Evolutionary conservation across 1,284 basidiomycete genomes (phyloP), one percentile per base, ranked within the genome.

Genomic region (Ustilago hordei): DNA sequence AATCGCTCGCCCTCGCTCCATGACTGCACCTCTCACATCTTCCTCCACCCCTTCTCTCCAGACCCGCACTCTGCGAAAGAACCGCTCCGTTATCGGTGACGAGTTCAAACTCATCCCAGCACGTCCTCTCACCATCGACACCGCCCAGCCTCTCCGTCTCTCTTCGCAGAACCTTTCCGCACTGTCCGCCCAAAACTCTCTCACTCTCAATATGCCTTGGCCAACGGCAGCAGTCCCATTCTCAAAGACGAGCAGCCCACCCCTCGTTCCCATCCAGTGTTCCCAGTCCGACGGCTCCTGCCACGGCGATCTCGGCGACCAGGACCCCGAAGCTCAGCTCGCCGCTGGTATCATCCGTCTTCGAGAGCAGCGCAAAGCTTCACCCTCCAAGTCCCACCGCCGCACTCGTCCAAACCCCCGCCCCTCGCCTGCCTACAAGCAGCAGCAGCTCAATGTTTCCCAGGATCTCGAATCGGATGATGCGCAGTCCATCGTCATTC

Each of bases 251-350:
- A 48, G 65, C 58, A 58, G 56, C 23, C 59, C 68, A n/a, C 57
- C 69, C 19, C 56, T 64, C 1, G 62, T 75, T 3, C 73, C 63
- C 52, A 76, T 77, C 56, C 65, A 75, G 41, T 78, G 64, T 52
- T 78, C 74, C 47, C 74, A 78, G 60, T 79, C 76, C 11, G 80
- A 83, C 47, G 81, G 81, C 58, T 81, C 80, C 23, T 81, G 75
- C 55, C 80, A 83, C 55, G 80, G 80, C 15, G 80, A 83, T 48
- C 69, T 69, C 0, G 81, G 81, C 12, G 81, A 83, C 55, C 66
- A 76, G 13, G 80, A 83, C 43, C 80, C 80, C 23, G 80, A 83
- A 32, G 69, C 68, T 39, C 81, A 83, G 66, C 78, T 83, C 8
- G 81, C 78, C 12, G 70, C 72, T 3, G 79, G 73, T 32, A 77